Base-by-base conservation (phyloP, 2,329 filamentous ascomycete species). In the Pseudogymnoascus sp. region DNA sequence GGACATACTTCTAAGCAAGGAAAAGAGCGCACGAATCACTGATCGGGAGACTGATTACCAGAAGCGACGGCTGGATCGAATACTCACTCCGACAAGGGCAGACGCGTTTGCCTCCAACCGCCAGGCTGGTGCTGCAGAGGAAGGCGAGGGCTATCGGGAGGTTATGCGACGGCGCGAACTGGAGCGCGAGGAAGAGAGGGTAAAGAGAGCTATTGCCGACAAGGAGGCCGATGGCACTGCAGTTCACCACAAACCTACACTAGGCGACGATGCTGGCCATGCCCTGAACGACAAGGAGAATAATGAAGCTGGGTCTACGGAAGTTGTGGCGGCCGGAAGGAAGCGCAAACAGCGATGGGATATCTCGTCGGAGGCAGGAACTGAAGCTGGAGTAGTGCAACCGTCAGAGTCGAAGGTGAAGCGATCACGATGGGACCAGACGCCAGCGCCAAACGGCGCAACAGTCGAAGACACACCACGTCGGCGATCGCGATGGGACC, bases 301-400 rank as follows among this genome's bases (percentile, higher is more conserved):
- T 65, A 81, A 79, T 43, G 88, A 92, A 60, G 81, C 83, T 63
- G 87, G 86, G 50, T 82, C 88, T 59, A 82, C 89, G 57, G 83
- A 88, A 68, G 79, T 81, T 65, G 82, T 81, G 57, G 76, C 81
- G 7, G 78, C 83, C 22, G 84, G 86, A 35, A 84, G 87, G 63
- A 94, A 94, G 81, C 86, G 92, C 70, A 97, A 96, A 82, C 91
- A 95, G 80, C 86, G 94, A 74, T 99, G 94, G 94, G 93, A 97
- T 74, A 86, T 92, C 16, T 77, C 81, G 18, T 79, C 86, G n/a
- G 78, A 82, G 6, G 79, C 83, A 38, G 75, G 78, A 5, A 76
- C 79, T 5, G 79, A 83, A 37, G 78, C 80, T 14, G 75, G 79
- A 54, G 70, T 78, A n/a, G 75, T 78, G n/a, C 72, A 79, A 22